A percentile compares a stretch with the other conserved stretches of the same genome.
Conservation (phyloP, 495 filamentous ascomycete species). For the Sabuloglossum arenarium region DNA sequence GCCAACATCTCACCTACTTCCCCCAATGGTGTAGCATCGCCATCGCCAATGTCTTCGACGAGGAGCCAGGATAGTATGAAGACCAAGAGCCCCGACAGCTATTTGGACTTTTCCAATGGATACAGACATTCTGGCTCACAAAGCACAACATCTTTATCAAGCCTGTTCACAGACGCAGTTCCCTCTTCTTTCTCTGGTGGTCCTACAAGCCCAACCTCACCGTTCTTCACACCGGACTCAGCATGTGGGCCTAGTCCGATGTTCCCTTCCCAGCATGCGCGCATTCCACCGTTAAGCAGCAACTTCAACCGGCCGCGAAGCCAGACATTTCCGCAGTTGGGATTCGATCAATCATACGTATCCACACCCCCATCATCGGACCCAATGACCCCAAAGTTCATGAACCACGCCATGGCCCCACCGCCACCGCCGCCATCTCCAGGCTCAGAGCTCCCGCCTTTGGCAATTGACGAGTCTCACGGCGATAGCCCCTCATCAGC, state of each 20-base stretch:
- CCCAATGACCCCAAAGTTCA: slow-evolving; percentile 40
- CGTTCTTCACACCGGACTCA: slow-evolving; percentile 64
- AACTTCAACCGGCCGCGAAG: slow-evolving; percentile 58
- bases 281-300: slow-evolving; percentile 31
- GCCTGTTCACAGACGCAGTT: slow-evolving; percentile 28
- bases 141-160: slow-evolving; percentile 36
- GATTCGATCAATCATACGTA: slow-evolving; percentile 48
- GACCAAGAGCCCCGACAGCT: slow-evolving; percentile 21
- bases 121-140: slow-evolving; percentile 38
- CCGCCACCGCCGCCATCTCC: background rate
- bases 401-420: background rate
- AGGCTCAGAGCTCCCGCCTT: background rate
- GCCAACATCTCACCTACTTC: slow-evolving; percentile 46
- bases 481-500: background rate
- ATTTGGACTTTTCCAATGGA: slow-evolving; percentile 29
- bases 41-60: slow-evolving; percentile 43
- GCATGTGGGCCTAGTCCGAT: slow-evolving; percentile 37
- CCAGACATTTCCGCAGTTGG: slow-evolving; percentile 68
- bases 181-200: slow-evolving; percentile 50
- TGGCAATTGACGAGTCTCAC: background rate
- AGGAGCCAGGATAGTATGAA: slow-evolving; percentile 46
- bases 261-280: slow-evolving; percentile 40
- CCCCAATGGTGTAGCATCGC: slow-evolving; percentile 36
- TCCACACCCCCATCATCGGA: slow-evolving; percentile 40
- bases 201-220: slow-evolving; percentile 67